Evolutionary conservation across 306 rosid species (phyloP), one percentile per base, ranked within the genome.

Genomic region (Canavalia gladiata): DNA sequence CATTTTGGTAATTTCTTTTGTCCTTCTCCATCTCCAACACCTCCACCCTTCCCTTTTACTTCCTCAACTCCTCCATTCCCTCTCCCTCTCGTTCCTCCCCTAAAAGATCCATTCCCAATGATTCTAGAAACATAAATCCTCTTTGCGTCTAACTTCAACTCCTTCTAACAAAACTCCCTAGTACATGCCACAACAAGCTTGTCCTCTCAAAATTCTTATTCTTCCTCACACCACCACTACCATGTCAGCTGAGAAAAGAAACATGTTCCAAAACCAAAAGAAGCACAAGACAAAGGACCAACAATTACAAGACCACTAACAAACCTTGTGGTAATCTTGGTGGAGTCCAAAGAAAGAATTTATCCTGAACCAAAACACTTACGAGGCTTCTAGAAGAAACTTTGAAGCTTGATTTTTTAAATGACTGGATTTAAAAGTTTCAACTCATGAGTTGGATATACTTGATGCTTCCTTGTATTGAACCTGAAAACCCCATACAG

Each of bases 61-160:
- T 18, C 25, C 25, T 18, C 25, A 18, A 18, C 25, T 18, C 25
- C 25, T 18, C 25, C 25, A 18, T 18, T 18, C 25, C 25, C 25
- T 18, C 25, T 18, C 25, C 25, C 25, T 18, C 25, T 18, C 0
- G 25, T 18, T 18, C 25, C 25, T 18, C 25, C 25, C 52, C 97
- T 96, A 45, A 94, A 94, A 0, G 98, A 94, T 5, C 98, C 98
- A 13, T 92, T 86, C 18, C 94, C 97, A 7, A 94, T 72, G 25
- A 90, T 87, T 77, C 97, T 84, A 18, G 92, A 93, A 52, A 18
- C 84, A 82, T 94, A 96, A 86, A 94, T 92, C 77, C 90, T 93
- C 47, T 85, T 90, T 0, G 94, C 89, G 34, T 97, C 92, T 1
- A 30, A 51, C 60, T 86, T 94, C 45, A 94, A 79, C 58, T 89